These are phyloP conservation scores for Yarrowia sp. DNA, from an alignment of 805 yeast genomes.

Conservation along the genomic window DNA sequence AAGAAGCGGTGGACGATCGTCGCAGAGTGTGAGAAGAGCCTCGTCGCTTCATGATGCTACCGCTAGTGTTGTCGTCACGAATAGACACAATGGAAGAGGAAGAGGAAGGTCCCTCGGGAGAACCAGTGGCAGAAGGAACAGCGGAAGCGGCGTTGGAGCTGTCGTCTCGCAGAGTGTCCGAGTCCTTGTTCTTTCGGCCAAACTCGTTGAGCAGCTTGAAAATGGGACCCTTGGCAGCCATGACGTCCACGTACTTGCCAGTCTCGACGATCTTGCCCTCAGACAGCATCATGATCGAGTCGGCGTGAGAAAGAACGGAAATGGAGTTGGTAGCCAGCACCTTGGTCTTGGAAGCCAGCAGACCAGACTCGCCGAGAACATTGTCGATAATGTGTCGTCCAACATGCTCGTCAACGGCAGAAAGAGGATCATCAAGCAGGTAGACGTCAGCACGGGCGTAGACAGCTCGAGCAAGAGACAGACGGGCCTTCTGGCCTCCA, in stretches of 20 bases:
- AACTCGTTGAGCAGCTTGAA: conserved; percentile 44
- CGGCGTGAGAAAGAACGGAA: conserved; percentile 78
- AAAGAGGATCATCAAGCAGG: conserved; percentile 76
- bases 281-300: conserved; percentile 69
- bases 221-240: conserved; percentile 45
- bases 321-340: conserved; percentile 87
- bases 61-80: conserved; percentile 8
- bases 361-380: conserved; percentile 82
- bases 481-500: conserved; percentile 90
- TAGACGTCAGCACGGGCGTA: conserved; percentile 72
- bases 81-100: conserved; percentile 37
- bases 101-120: conserved; percentile 31
- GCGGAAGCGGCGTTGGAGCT: conserved; percentile 39
- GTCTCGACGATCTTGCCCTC: conserved; percentile 54
- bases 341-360: conserved; percentile 74
- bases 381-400: conserved; percentile 78
- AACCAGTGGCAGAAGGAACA: conserved; percentile 40
- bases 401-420: conserved; percentile 87
- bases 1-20: conserved; percentile 70
- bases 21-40: conserved; percentile 52
- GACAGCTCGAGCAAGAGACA: conserved; percentile 79
- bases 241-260: conserved; percentile 48
- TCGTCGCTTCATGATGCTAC: conserved; percentile 41
- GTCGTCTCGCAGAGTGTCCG: conserved; percentile 22
- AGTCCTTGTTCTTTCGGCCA: conserved; percentile 43